Evolutionary conservation across 2,329 filamentous ascomycete species (phyloP).

Genomic region (Zarea fungicola): DNA sequence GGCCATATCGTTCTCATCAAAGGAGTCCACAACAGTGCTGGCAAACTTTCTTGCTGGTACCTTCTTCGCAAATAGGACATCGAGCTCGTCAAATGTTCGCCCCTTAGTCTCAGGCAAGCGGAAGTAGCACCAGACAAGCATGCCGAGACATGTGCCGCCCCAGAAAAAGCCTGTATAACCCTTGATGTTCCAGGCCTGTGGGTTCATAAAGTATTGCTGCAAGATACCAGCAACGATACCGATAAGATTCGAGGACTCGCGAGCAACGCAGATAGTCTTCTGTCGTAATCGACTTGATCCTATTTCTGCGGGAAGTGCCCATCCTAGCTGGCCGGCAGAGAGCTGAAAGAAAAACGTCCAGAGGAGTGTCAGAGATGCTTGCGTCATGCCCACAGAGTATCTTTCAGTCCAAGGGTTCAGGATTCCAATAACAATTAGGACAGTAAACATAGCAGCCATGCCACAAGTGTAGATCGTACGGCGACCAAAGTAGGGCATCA

Average conservation of each 20-base stretch:
- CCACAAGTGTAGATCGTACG: conserved; percentile 36
- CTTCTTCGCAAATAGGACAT: conserved; percentile 23
- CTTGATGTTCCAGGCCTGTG: conserved; percentile 32
- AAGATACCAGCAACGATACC: conserved; percentile 22
- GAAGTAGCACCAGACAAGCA: conserved; percentile 24
- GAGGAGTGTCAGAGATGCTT: too few species aligned
- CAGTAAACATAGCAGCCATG: conserved; percentile 33
- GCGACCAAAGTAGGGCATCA: conserved; percentile 37
- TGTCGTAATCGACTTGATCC: conserved; percentile 26
- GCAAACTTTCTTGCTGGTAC: conserved; percentile 24
- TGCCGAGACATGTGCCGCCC: conserved; percentile 21
- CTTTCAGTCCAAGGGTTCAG: conserved; percentile 42
- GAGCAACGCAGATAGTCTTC: conserved; percentile 28
- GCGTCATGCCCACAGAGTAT: conserved; percentile 28
- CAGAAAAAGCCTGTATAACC: conserved; percentile 34
- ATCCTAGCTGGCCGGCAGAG: too few species aligned
- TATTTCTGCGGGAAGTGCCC: conserved; percentile 24
- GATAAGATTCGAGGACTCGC: conserved; percentile 22
- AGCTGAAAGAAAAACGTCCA: conserved; percentile 39
- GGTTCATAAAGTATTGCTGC: conserved; percentile 33
- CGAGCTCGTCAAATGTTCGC: conserved; percentile 23
- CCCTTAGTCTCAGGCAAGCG: conserved; percentile 23
- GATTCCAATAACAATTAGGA: conserved; percentile 37
- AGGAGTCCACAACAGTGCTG: too few species aligned
- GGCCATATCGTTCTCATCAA: too few species aligned